These are phyloP conservation scores for Salix viminalis DNA, from an alignment of 345 rosid species.

Conservation along the genomic window DNA sequence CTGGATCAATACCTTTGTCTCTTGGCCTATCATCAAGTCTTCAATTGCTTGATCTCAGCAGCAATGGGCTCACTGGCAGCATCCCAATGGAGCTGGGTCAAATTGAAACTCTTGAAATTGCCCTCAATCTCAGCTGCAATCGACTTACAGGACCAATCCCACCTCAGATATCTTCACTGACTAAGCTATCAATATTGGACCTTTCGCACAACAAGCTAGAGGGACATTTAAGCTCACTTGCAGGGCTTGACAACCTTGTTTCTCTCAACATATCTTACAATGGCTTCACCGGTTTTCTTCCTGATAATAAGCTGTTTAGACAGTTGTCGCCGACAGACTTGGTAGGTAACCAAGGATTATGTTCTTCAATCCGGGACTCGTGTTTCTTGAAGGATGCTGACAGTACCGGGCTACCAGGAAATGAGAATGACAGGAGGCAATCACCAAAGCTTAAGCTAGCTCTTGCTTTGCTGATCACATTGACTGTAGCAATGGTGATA, in stretches of 20 bases:
- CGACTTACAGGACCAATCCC: constrained; percentile 75
- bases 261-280: constrained; percentile 78
- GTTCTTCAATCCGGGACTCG: constrained; percentile 55
- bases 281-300: constrained; percentile 80
- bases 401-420: constrained; percentile 27
- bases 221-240: constrained; percentile 54
- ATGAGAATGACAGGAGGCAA: constrained; percentile 20
- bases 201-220: constrained; percentile 78
- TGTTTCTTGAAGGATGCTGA: constrained; percentile 51
- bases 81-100: constrained; percentile 69
- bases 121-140: constrained; percentile 83
- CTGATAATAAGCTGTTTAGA: constrained; percentile 77
- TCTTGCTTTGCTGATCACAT: constrained; percentile 58
- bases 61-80: constrained; percentile 63
- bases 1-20: constrained; percentile 68
- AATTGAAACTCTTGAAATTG: constrained; percentile 76
- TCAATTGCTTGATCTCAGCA: constrained; percentile 83
- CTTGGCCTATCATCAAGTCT: constrained; percentile 72
- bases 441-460: constrained; percentile 66
- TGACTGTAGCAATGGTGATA: constrained; percentile 62
- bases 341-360: constrained; percentile 59
- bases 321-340: constrained; percentile 52
- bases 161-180: constrained; percentile 56
- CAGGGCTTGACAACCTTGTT: constrained; percentile 69
- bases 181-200: constrained; percentile 78